A percentile compares a stretch with the other conserved stretches of the same genome.
Evolutionary conservation across 352 stramenopile species (phyloP).

Genomic region (Blastocystis sp.): DNA sequence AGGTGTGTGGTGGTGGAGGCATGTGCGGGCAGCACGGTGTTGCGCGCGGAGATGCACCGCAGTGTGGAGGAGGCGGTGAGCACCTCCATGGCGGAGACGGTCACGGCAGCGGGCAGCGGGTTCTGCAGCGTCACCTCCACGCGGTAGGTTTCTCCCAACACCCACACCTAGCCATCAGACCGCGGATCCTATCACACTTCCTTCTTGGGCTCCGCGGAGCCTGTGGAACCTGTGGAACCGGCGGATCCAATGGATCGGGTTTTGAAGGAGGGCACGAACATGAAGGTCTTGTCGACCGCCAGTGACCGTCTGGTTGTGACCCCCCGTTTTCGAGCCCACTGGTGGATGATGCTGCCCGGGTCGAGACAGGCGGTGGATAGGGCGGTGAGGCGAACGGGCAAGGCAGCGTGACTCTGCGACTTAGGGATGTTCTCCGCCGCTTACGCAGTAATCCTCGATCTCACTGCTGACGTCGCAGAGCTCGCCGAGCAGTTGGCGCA

Average conservation of each 20-base stretch:
- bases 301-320: neutral
- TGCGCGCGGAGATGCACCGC: neutral
- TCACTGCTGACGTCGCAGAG: constrained; percentile 7
- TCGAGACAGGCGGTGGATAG: neutral
- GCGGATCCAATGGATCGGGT: too few relatives aligned
- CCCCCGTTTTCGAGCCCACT: neutral
- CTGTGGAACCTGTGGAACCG: too few relatives aligned
- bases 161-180: constrained; percentile 10
- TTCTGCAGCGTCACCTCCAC: neutral
- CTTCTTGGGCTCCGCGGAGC: neutral
- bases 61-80: neutral
- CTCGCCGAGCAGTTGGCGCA: constrained; percentile 13
- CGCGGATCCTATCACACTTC: neutral
- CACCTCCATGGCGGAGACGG: neutral
- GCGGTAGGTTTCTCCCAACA: constrained; percentile 13
- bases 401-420: neutral
- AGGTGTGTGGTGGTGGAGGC: neutral
- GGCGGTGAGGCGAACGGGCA: neutral
- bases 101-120: neutral
- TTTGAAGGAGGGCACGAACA: constrained; percentile 54
- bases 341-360: neutral
- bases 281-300: constrained; percentile 6
- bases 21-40: neutral
- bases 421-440: neutral
- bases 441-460: constrained; percentile 42